Percentiles rank a stretch among this genome's conserved stretches.
Conservation (phyloP, 805 yeast species). For the Wickerhamiella nectarea region DNA sequence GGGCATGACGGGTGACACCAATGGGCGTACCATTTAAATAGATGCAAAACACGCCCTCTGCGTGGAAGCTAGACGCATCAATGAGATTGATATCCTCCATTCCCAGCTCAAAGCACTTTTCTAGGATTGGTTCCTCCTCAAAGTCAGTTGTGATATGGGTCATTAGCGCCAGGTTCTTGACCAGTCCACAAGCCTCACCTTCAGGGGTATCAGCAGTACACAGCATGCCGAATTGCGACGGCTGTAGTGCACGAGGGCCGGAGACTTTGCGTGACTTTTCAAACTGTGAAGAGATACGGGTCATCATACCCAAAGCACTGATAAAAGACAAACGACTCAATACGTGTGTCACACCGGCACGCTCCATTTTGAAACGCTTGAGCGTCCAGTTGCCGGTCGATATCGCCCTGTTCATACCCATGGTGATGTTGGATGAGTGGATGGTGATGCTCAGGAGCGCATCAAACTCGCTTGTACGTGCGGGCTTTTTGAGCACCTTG, state of each 20-base stretch:
- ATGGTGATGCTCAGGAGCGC: slow-evolving; percentile 80
- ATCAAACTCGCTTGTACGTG: slow-evolving; percentile 88
- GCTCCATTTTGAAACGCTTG: slow-evolving; percentile 97
- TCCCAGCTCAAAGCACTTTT: slow-evolving; percentile 68
- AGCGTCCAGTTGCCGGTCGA: slow-evolving; percentile 99
- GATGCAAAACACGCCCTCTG: slow-evolving; percentile 67
- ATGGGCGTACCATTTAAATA: slow-evolving; percentile 87
- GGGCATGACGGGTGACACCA: slow-evolving; percentile 80
- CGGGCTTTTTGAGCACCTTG: slow-evolving; percentile 84
- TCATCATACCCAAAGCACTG: slow-evolving; percentile 98
- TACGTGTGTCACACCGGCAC: slow-evolving; percentile 98
- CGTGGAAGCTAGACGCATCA: slow-evolving; percentile 72
- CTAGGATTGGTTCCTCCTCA: slow-evolving; percentile 78
- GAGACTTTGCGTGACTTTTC: slow-evolving; percentile 96
- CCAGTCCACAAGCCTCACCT: slow-evolving; percentile 99
- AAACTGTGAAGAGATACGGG: slow-evolving; percentile 96
- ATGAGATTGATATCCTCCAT: slow-evolving; percentile 73
- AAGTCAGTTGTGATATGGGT: slow-evolving; percentile 98
- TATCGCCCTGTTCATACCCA: slow-evolving; percentile 89
- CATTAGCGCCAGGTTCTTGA: slow-evolving; percentile 92
- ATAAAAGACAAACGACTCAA: slow-evolving; percentile 82
- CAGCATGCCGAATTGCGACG: slow-evolving; percentile 97
- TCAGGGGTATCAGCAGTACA: slow-evolving; percentile 99
- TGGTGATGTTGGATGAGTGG: slow-evolving; percentile 84
- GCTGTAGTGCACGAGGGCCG: slow-evolving; percentile 97